These are phyloP conservation scores for Pterulicium gracile DNA, from an alignment of 1,284 basidiomycete species.

Conservation along the genomic window DNA sequence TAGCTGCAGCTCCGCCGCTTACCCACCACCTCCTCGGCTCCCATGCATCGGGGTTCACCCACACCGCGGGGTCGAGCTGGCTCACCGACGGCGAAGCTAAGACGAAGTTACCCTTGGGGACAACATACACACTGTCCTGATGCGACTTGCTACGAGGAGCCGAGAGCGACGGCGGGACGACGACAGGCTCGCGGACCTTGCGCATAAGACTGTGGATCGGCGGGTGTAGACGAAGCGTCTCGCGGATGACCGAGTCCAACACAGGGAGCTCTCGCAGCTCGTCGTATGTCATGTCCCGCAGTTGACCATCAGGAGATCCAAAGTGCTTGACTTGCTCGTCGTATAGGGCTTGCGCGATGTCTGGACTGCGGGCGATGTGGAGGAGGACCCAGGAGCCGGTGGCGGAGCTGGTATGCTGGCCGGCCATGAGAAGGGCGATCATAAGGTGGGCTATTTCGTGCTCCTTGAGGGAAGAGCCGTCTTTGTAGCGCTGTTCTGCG, in stretches of 20 bases:
- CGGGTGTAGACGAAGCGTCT: conserved; percentile 87
- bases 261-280: conserved; percentile 77
- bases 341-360: conserved; percentile 75
- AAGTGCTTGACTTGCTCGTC: conserved; percentile 85
- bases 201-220: conserved; percentile 92
- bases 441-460: conserved; percentile 96
- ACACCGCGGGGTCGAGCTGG: conserved; percentile 81
- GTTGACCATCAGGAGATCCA: conserved; percentile 68
- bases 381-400: conserved; percentile 89
- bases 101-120: conserved; percentile 88
- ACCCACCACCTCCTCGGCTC: conserved; percentile 83
- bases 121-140: conserved; percentile 63
- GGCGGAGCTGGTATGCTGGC: conserved; percentile 97
- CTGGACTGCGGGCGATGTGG: conserved; percentile 74
- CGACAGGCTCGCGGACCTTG: conserved; percentile 77
- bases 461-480: conserved; percentile 72
- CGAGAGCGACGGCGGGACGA: conserved; percentile 73
- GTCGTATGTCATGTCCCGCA: conserved; percentile 81
- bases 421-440: conserved; percentile 94
- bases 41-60: conserved; percentile 70
- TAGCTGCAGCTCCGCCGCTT: conserved; percentile 61
- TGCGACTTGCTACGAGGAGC: conserved; percentile 44
- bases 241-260: conserved; percentile 85
- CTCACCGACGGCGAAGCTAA: conserved; percentile 85
- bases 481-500: conserved; percentile 79